These are phyloP conservation scores for Camellia sinensis DNA, from an alignment of 148 eudicot species.

Conservation along the genomic window DNA sequence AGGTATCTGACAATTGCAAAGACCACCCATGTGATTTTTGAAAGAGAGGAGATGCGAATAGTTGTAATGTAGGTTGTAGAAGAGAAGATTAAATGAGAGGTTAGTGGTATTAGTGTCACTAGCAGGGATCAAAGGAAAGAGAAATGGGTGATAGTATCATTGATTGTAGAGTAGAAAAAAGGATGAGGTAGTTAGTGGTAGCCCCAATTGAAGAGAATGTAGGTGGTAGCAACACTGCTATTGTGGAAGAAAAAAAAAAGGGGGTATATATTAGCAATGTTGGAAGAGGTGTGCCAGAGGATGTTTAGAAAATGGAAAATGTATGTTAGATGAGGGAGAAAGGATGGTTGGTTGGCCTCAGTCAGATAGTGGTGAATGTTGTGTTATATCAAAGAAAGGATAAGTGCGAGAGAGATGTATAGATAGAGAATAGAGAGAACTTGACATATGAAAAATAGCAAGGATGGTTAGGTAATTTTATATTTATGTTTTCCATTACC, in stretches of 20 bases:
- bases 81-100: background rate
- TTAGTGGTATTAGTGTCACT: background rate
- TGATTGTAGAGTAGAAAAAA: background rate
- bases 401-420: background rate
- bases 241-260: background rate
- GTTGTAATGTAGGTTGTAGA: background rate
- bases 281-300: background rate
- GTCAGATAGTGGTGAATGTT: background rate
- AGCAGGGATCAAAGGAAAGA: background rate
- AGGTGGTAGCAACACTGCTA: too few relatives aligned
- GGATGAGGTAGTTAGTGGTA: background rate
- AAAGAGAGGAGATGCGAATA: background rate
- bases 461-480: background rate
- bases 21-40: background rate
- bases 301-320: background rate
- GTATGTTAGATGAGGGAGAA: background rate
- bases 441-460: background rate
- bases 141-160: background rate
- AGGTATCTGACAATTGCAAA: too few relatives aligned
- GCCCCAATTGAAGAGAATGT: background rate
- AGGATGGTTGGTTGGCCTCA: background rate
- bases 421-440: background rate
- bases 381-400: background rate
- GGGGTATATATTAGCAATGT: background rate
- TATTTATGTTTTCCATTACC: too few relatives aligned